Percentiles rank a stretch among this genome's conserved stretches.
Conservation (phyloP, 192 early-diverging fungal genomes). For the Pilobolus umbonatus region DNA sequence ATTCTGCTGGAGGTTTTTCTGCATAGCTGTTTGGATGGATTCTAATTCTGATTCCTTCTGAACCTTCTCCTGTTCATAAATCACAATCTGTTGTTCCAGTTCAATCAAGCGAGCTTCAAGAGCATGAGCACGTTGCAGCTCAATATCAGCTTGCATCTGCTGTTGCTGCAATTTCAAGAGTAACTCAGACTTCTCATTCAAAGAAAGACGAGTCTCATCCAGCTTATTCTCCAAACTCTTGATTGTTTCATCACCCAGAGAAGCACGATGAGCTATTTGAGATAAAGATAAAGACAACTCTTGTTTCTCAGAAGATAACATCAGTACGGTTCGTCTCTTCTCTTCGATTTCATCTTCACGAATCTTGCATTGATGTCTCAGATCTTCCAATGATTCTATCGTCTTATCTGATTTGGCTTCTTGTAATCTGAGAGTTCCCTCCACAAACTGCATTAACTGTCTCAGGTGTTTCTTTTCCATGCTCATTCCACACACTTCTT, state of each 20-base stretch:
- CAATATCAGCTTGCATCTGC: conserved; percentile 4
- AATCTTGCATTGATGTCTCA: conserved; percentile 19
- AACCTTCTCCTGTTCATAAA: neutral
- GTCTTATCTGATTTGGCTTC: conserved; percentile 23
- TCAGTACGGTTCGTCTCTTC: conserved; percentile 10
- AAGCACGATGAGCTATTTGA: conserved; percentile 12
- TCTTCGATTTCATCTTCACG: conserved; percentile 30
- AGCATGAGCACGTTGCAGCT: neutral
- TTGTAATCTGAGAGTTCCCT: conserved; percentile 18
- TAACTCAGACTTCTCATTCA: conserved; percentile 1
- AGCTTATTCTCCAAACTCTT: conserved; percentile 7
- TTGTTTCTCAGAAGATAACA: conserved; percentile 18
- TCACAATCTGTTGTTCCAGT: neutral
- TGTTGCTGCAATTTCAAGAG: conserved; percentile 4
- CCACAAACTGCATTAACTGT: conserved; percentile 21
- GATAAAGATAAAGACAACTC: conserved; percentile 4
- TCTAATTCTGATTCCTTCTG: conserved; percentile 3
- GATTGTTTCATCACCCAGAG: conserved; percentile 9
- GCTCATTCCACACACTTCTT: conserved; percentile 22
- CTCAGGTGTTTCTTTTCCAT: conserved; percentile 29
- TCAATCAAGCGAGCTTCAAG: conserved; percentile 10
- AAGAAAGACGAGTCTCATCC: neutral
- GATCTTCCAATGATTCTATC: conserved; percentile 21
- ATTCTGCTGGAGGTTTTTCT: neutral
- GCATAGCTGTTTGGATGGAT: neutral